Evolutionary conservation across 441 rosid genomes (phyloP).

Genomic region (Lepidium campestre): DNA sequence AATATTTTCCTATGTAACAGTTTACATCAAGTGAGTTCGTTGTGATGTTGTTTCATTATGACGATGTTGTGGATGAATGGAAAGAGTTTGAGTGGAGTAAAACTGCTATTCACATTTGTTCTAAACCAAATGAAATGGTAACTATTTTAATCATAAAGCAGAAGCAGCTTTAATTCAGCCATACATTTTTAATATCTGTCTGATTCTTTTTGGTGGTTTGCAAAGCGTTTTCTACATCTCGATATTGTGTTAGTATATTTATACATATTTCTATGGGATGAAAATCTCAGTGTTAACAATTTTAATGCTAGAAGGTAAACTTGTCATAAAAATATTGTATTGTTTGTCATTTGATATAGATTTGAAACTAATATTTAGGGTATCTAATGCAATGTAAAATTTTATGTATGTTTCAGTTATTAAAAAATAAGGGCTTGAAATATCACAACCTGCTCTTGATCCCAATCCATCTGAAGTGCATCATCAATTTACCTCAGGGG

Average conservation of each 20-base stretch:
- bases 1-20: constrained; percentile 31
- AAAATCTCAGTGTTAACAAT: constrained; percentile 75
- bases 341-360: not conserved
- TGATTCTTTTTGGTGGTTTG: constrained; percentile 57
- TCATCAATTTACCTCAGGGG: constrained; percentile 55
- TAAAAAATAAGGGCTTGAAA: constrained; percentile 69
- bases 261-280: constrained; percentile 89
- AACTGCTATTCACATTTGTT: constrained; percentile 61
- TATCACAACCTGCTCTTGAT: constrained; percentile 91
- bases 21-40: constrained; percentile 50
- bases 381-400: not conserved
- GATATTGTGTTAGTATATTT: constrained; percentile 65
- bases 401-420: constrained; percentile 61
- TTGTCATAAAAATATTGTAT: not conserved
- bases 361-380: not conserved
- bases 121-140: constrained; percentile 86
- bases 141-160: not conserved
- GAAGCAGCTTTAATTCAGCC: not conserved
- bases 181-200: not conserved
- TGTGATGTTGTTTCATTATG: constrained; percentile 83
- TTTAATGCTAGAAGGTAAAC: constrained; percentile 53
- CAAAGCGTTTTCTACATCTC: constrained; percentile 65
- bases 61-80: constrained; percentile 73
- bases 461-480: constrained; percentile 53
- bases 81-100: constrained; percentile 66